Percentiles rank a stretch among this genome's conserved stretches.
Evolutionary conservation across 2,329 filamentous ascomycete genomes (phyloP).

Genomic region (Mycocentrospora acerina): DNA sequence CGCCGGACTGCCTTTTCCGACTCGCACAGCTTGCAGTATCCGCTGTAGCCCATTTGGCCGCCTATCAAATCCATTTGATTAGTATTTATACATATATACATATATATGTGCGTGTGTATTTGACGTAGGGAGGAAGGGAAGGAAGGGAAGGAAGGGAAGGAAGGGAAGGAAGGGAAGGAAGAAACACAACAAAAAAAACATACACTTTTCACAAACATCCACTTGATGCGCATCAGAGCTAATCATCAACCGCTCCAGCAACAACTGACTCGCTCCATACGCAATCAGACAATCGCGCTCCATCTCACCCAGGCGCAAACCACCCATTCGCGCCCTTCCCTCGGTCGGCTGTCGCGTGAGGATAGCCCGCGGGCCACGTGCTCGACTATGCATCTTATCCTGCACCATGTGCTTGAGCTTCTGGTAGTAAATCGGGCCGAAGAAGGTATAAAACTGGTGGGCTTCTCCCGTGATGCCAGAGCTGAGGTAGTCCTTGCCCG

Average conservation of each 20-base stretch:
- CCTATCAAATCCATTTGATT: too few species aligned
- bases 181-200: constrained; percentile 1
- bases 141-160: not conserved
- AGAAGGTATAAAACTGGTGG: constrained; percentile 95
- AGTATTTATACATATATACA: not conserved
- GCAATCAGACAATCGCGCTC: constrained; percentile 97
- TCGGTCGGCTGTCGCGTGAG: constrained; percentile 95
- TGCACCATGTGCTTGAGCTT: constrained; percentile 99
- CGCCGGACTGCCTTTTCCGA: constrained; percentile 80
- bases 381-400: constrained; percentile 98
- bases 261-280: constrained; percentile 88
- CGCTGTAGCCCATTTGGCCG: constrained; percentile 92
- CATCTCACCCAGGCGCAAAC: constrained; percentile 95
- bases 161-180: not conserved
- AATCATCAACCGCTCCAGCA: constrained; percentile 92
- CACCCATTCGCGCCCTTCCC: constrained; percentile 88
- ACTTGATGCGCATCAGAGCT: constrained; percentile 87
- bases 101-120: too few species aligned
- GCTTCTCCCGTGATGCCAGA: constrained; percentile 93
- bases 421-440: constrained; percentile 98
- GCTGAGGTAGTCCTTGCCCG: constrained; percentile 95
- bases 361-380: constrained; percentile 85
- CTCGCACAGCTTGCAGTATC: constrained; percentile 92
- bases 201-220: constrained; percentile 87
- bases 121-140: too few species aligned